phyloP scores from a whole-genome alignment of 2,329 filamentous ascomycete genomes.

The Diaporthe sp. region DNA sequence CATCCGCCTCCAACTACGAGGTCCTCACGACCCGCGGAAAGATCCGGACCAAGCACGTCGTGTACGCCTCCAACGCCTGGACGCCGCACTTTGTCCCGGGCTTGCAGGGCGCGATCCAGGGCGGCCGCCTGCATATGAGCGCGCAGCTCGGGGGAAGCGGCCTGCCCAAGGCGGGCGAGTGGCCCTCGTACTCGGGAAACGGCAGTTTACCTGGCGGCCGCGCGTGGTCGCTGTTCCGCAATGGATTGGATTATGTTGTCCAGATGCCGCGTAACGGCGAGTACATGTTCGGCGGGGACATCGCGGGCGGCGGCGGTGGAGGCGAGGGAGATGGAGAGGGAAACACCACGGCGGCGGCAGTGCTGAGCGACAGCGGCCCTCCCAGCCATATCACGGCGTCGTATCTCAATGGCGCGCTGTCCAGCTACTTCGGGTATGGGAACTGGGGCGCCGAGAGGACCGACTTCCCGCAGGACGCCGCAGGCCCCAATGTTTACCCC shows the following conservation, averaged over 20 bases:
- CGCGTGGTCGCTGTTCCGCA: neutral
- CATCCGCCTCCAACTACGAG: conserved; percentile 43
- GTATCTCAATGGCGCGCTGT: neutral
- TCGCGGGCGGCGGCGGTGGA: neutral
- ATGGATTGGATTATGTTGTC: neutral
- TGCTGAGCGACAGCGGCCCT: neutral
- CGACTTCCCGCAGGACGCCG: neutral
- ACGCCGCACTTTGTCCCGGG: conserved; percentile 50
- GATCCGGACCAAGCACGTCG: conserved; percentile 53
- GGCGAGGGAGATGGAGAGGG: neutral
- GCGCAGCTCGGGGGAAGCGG: neutral
- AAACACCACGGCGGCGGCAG: neutral
- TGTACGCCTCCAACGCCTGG: conserved; percentile 66
- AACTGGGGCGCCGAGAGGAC: neutral
- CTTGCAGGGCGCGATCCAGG: neutral
- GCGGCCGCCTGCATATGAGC: conserved; percentile 5
- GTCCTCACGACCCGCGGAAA: conserved; percentile 55
- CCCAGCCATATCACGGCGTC: neutral
- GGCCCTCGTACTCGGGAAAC: neutral
- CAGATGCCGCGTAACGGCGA: neutral
- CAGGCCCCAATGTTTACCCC: neutral
- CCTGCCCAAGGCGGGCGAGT: neutral
- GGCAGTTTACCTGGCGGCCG: neutral
- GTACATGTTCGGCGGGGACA: neutral
- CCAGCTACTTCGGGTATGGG: neutral